Base-by-base conservation (phyloP, 176 grass and related monocot genomes). In the Oropetium thomaeum region DNA sequence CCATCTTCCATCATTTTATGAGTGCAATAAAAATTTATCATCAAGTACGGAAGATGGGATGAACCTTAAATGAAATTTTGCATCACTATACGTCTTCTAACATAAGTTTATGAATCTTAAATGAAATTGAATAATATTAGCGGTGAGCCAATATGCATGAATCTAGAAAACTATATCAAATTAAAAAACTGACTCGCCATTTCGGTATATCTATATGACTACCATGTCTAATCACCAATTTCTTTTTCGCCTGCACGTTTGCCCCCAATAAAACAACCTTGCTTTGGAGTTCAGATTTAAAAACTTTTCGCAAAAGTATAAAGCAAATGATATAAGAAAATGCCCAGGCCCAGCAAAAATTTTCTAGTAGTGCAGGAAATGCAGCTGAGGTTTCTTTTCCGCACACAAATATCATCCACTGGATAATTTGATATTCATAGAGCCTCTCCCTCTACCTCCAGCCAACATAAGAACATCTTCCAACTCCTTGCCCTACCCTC, bases 1-100 rank as follows among this genome's bases (percentile, higher is more conserved):
- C 38, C 47, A 71, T 19, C 13, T 71, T 37, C 33, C 28, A 58
- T 65, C 53, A 76, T 81, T 81, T 70, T 59, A 74, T 60, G 12
- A 75, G n/a, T 32, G 57, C 37, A 54, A 70, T 54, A 69, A 55
- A 33, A 35, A 74, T 27, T 20, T 16, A 67, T 81, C 35, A 22
- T 23, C n/a, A 8, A 38, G 31, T 28, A 77, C 37, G 65, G 16
- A 7, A 65, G 22, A 26, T 4, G 53, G 17, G 29, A 71, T 57
- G 58, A 47, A 58, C 76, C 45, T 57, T n/a, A n/a, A n/a, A n/a
- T n/a, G n/a, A n/a, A n/a, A n/a, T n/a, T 5, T 12, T 73, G 23
- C 48, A 40, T 73, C 51, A 27, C 22, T 39, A 41, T 9, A 27
- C 12, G 17, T 57, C 33, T 73, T 58, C 55, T 62, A 61, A 8